phyloP scores from a whole-genome alignment of 164 flowering plant genomes.

The Paratinospora sagittata region DNA sequence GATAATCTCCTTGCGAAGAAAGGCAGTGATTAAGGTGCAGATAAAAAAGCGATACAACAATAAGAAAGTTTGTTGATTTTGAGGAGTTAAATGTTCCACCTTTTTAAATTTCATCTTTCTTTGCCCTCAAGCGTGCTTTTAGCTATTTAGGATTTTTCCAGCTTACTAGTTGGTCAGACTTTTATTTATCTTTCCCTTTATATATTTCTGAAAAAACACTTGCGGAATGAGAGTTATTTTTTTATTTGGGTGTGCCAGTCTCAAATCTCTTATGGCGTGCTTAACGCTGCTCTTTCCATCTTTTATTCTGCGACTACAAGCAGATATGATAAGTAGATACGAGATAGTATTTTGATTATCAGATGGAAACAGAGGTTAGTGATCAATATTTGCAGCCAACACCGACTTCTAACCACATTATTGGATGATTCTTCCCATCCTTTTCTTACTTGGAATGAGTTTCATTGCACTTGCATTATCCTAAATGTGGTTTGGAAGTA shows the following conservation, averaged over 20 bases:
- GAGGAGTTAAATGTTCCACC: not conserved
- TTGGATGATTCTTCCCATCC: too few species aligned
- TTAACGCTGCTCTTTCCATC: not conserved
- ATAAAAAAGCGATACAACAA: too few species aligned
- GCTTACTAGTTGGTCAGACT: not conserved
- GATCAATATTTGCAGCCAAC: too few species aligned
- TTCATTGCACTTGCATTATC: too few species aligned
- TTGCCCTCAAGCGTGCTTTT: not conserved
- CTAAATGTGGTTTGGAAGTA: too few species aligned
- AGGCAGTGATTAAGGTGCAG: slow-evolving; percentile 4
- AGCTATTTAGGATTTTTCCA: not conserved
- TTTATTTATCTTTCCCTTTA: not conserved
- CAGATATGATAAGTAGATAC: too few species aligned
- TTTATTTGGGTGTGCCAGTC: not conserved
- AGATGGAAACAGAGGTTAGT: too few species aligned
- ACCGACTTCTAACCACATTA: too few species aligned
- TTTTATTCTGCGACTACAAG: not conserved
- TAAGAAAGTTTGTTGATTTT: not conserved
- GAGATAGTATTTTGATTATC: too few species aligned
- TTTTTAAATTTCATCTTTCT: not conserved
- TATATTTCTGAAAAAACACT: not conserved
- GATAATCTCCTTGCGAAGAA: slow-evolving; percentile 41
- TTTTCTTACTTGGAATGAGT: too few species aligned
- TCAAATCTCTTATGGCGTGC: not conserved
- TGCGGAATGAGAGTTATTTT: not conserved